Conservation (phyloP, 352 stramenopile genomes). For the Globisporangium barbulae region DNA sequence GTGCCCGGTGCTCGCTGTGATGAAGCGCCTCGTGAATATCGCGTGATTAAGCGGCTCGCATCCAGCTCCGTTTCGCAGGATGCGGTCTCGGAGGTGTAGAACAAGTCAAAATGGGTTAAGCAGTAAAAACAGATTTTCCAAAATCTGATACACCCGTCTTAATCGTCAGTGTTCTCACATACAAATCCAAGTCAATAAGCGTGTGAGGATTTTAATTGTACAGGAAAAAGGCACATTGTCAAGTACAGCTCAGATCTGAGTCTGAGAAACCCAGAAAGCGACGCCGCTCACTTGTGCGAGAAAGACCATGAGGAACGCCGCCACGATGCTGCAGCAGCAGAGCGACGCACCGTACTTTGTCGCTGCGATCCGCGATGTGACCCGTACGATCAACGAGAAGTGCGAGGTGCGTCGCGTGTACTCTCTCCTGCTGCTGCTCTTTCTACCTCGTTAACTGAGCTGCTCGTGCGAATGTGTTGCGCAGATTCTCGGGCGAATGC, state of each 20-base stretch:
- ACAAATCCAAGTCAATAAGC: background rate
- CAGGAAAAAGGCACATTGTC: no score
- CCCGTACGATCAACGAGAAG: slow-evolving; percentile 68
- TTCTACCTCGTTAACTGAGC: background rate
- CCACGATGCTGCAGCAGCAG: background rate
- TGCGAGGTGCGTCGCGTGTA: slow-evolving; percentile 37
- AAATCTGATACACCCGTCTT: background rate
- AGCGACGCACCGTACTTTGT: slow-evolving; percentile 32
- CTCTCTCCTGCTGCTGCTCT: background rate
- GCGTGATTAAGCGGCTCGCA: no score
- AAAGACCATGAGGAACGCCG: background rate
- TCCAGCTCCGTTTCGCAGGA: no score
- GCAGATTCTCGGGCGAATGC: slow-evolving; percentile 63
- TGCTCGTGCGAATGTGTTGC: background rate
- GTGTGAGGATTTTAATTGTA: no score
- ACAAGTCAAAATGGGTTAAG: background rate
- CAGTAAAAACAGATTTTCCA: background rate
- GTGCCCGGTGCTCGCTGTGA: no score
- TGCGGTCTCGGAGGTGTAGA: no score
- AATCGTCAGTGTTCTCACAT: background rate
- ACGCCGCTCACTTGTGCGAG: background rate
- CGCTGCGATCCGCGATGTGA: slow-evolving; percentile 53
- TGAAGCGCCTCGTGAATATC: no score
- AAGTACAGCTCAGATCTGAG: slow-evolving; percentile 1
- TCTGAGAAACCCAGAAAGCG: background rate